Evolutionary conservation across 345 rosid species (phyloP), one percentile per base, ranked within the genome.

Genomic region (Salix suchowensis): DNA sequence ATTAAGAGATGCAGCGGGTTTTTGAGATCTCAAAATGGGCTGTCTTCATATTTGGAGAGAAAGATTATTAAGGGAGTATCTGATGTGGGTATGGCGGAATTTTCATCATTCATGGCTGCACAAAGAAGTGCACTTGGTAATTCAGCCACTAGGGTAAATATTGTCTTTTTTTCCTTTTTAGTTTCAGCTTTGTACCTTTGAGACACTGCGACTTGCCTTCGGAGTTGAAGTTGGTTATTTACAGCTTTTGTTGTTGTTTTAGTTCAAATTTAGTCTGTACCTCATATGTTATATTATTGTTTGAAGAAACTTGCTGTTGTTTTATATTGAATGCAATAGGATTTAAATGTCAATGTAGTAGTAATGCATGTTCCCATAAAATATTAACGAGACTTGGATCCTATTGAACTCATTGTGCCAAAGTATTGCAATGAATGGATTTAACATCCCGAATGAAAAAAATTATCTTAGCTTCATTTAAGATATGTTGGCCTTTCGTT

Each of bases 21-120:
- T 15, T 65, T 64, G 52, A 40, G 55, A 62, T 70, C 44, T 32
- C 74, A 44, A 10, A 34, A 18, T 54, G 55, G 71, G 32, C 48
- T 74, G 46, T 52, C 72, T 28, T 76, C 58, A 40, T 4, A 28
- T 69, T 44, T 28, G 42, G 42, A 68, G n/a, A 34, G 24, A 46
- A 68, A 58, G 42, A 40, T 4, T 46, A n/a, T 77, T 23, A 77
- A 64, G 70, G 21, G 52, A 40, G 28, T 48, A 4, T 46, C 75
- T 77, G 75, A 77, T 65, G n/a, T 70, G 65, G 75, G 75, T 64
- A 64, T 70, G 70, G 75, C 66, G 37, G 30, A 71, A 5, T 70
- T 77, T 77, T 77, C 70, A 60, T 62, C 71, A 64, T 48, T 60
- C 48, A 16, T 62, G n/a, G 40, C 71, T 13, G 32, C 52, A 15